Base-by-base conservation (phyloP, 2,329 filamentous ascomycete species). In the Metarhizium brunneum region DNA sequence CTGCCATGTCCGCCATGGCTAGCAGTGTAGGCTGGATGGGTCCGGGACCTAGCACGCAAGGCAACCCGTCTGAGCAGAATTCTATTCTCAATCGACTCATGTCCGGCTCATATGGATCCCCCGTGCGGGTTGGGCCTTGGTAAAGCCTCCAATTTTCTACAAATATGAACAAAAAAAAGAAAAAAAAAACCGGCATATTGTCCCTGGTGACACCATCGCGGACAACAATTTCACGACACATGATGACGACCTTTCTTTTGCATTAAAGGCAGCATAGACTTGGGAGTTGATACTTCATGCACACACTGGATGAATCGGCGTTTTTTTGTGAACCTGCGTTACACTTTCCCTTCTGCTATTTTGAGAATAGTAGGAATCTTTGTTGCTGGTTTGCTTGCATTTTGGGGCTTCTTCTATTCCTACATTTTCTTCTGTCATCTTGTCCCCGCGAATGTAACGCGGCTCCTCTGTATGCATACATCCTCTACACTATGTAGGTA, bases 11-110 rank as follows among this genome's bases (percentile, higher is more conserved):
- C 54, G 87, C 91, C 65, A 82, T 97, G 71, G 80, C 83, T 16
- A 78, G 78, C 42, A 86, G 85, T 59, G 76, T 95, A 32, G 88
- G 87, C 47, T 96, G 91, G 89, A 88, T 91, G 77, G 84, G 80
- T 11, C 62, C 68, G 8, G 70, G 69, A 53, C 56, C 66, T 18
- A 68, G 64, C 53, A 56, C 63, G 10, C 51, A 52, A 13, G 56
- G 48, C 16, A 59, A 57, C 35, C 16, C 66, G 36, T 66, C 71
- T 25, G 78, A 82, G 45, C 73, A 76, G 47, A 75, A 74, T 61
- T 86, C 82, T 11, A 83, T 86, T 49, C 72, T 84, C 35, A 81
- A 82, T 64, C 82, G 86, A 66, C 71, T 86, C 35, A 75, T 86
- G 62, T 82, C 78, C 57, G 82, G 82, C 48, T 76, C 77, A 4